Base-by-base conservation (phyloP, 1,284 basidiomycete species). In the Volvariella surrecta region DNA sequence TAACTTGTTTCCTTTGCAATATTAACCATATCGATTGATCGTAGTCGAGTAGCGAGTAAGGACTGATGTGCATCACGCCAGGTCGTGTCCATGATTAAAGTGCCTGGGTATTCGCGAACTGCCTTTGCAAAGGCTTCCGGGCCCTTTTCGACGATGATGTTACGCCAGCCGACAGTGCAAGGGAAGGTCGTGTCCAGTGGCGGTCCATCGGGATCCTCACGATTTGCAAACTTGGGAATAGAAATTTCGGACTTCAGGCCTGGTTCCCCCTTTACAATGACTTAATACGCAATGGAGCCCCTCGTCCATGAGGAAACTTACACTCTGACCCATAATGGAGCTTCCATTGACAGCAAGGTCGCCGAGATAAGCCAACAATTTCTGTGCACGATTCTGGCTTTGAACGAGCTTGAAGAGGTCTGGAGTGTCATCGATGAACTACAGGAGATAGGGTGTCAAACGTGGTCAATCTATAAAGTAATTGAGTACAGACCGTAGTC, bases 1-100 rank as follows among this genome's bases (percentile, higher is more conserved):
- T 90, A 86, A 57, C 85, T 90, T 1, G 96, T 99, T 74, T 97
- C 93, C 67, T 92, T 97, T 48, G 96, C 96, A 54, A 99, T 97
- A 71, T 98, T 98, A 57, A 86, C 88, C 82, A 99, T 98, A 61
- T 99, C 96, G 53, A 90, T 82, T 16, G 96, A 99, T 53, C 96
- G 83, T 52, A 99, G 75, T 54, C 96, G 88, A 24, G 96, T 99
- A 39, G 96, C 96, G 48, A 99, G 81, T 40, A 99, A 74, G 40
- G 92, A 96, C 66, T 99, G 96, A 66, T 99, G 96, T 38, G 96
- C 96, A 63, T 99, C 96, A 65, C 96, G 88, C 95, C 96, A 99
- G 7, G 95, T 99, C 40, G 95, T 99, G 71, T 97, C 92, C 91
- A 94, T 94, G 66, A 94, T 93, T 50, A 93, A 77, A 35, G 83